Evolutionary conservation across 768 basidiomycete genomes (phyloP).

Genomic region (Lepiota brunneoincarnata): DNA sequence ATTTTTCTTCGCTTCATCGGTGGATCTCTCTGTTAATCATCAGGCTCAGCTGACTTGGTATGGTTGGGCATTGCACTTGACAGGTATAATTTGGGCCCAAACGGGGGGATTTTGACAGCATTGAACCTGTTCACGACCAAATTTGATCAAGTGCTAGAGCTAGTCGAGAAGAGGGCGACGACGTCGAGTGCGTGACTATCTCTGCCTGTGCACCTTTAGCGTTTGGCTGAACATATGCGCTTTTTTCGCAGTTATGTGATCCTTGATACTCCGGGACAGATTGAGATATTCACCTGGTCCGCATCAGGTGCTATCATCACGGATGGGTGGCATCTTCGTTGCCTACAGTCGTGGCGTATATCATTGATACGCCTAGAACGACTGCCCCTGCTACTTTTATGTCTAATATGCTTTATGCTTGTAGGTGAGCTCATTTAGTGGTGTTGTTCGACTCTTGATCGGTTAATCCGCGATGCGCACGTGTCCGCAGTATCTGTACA

Average conservation of each 20-base stretch:
- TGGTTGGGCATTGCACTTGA: too few species aligned
- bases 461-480: too few species aligned
- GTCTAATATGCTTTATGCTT: slow-evolving; percentile 99
- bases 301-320: slow-evolving; percentile 99
- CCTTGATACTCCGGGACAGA: slow-evolving; percentile 97
- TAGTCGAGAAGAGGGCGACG: slow-evolving; percentile 88
- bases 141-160: slow-evolving; percentile 91
- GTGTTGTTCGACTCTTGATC: slow-evolving; percentile 1
- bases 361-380: slow-evolving; percentile 96
- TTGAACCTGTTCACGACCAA: slow-evolving; percentile 98
- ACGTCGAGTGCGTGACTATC: slow-evolving; percentile 69
- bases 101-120: slow-evolving; percentile 96
- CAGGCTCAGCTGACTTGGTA: not conserved
- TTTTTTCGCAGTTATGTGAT: slow-evolving; percentile 73
- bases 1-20: slow-evolving; percentile 10
- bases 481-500: slow-evolving; percentile 81
- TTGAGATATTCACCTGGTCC: slow-evolving; percentile 99
- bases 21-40: slow-evolving; percentile 1
- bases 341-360: slow-evolving; percentile 93
- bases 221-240: not conserved
- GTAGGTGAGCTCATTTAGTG: slow-evolving; percentile 56
- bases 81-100: slow-evolving; percentile 97
- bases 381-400: slow-evolving; percentile 97
- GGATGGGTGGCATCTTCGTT: slow-evolving; percentile 88
- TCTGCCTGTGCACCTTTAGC: not conserved